These are phyloP conservation scores for Podochytrium sp. DNA, from an alignment of 192 early-diverging fungal genomes.

Conservation along the genomic window DNA sequence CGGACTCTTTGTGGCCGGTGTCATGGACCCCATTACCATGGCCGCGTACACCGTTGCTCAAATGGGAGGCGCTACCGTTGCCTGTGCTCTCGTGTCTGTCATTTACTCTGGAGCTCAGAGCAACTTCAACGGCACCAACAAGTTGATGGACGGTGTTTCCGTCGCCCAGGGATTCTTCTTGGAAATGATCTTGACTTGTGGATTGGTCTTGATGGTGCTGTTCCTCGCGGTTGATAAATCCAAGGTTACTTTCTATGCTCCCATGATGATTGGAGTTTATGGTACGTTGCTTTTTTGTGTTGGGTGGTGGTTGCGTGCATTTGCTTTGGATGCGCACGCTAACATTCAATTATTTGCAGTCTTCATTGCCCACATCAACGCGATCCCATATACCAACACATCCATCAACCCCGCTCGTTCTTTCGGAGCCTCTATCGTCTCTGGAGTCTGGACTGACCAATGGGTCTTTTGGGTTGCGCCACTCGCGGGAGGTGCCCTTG, in stretches of 20 bases:
- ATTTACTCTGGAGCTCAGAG: slow-evolving; percentile 35
- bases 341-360: slow-evolving; percentile 25
- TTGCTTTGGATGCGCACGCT: not conserved
- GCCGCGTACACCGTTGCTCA: slow-evolving; percentile 62
- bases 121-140: slow-evolving; percentile 36
- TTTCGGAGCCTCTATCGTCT: slow-evolving; percentile 60
- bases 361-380: slow-evolving; percentile 45
- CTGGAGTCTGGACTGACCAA: slow-evolving; percentile 51
- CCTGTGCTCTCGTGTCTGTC: slow-evolving; percentile 38
- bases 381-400: slow-evolving; percentile 52
- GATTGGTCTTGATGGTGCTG: slow-evolving; percentile 43
- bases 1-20: slow-evolving; percentile 56
- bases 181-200: slow-evolving; percentile 48
- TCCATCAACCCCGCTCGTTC: slow-evolving; percentile 71
- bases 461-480: slow-evolving; percentile 69
- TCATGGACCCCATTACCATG: slow-evolving; percentile 40
- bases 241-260: slow-evolving; percentile 44
- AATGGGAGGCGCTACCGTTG: slow-evolving; percentile 61
- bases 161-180: slow-evolving; percentile 41
- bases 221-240: slow-evolving; percentile 52
- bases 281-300: slow-evolving; percentile 15
- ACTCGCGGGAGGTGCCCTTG: slow-evolving; percentile 7
- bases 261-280: slow-evolving; percentile 44
- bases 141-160: slow-evolving; percentile 12
- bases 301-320: not conserved